A percentile compares a stretch with the other conserved stretches of the same genome.
These are phyloP conservation scores for Hymenoscyphus fructigenus DNA, from an alignment of 2,329 filamentous ascomycete species.

Conservation along the genomic window DNA sequence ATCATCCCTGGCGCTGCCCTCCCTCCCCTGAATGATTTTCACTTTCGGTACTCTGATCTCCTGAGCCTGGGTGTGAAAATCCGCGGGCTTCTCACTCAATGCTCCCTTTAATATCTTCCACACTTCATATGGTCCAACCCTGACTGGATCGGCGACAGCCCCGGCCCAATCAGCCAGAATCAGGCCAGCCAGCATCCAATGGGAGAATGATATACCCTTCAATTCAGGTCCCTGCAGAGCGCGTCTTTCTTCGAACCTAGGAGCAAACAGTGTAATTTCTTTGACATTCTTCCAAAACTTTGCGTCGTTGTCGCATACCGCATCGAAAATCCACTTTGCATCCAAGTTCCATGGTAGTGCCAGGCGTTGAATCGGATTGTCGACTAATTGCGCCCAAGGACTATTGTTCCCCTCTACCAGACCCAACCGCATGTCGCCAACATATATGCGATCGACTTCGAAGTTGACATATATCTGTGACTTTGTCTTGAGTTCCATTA, in stretches of 20 bases:
- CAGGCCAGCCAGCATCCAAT: neutral
- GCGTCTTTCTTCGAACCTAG: neutral
- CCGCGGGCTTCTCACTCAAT: neutral
- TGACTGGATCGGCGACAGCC: no score
- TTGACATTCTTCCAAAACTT: neutral
- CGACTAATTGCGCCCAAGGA: constrained; percentile 21
- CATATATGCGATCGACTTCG: neutral
- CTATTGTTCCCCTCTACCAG: neutral
- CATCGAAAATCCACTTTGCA: no score
- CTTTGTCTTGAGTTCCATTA: neutral
- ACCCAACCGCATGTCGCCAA: neutral
- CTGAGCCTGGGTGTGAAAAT: no score
- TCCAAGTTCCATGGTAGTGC: neutral
- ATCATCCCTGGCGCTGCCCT: no score
- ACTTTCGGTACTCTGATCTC: no score
- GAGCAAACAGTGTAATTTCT: neutral
- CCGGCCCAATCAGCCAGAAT: neutral
- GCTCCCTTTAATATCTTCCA: neutral
- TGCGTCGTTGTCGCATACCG: neutral
- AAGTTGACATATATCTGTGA: neutral
- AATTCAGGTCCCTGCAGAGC: neutral
- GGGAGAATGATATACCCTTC: neutral
- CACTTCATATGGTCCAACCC: neutral
- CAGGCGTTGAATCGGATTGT: neutral
- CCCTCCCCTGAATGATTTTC: no score